Evolutionary conservation across 768 basidiomycete species (phyloP), one percentile per base, ranked within the genome.

Genomic region (Hericium erinaceus): DNA sequence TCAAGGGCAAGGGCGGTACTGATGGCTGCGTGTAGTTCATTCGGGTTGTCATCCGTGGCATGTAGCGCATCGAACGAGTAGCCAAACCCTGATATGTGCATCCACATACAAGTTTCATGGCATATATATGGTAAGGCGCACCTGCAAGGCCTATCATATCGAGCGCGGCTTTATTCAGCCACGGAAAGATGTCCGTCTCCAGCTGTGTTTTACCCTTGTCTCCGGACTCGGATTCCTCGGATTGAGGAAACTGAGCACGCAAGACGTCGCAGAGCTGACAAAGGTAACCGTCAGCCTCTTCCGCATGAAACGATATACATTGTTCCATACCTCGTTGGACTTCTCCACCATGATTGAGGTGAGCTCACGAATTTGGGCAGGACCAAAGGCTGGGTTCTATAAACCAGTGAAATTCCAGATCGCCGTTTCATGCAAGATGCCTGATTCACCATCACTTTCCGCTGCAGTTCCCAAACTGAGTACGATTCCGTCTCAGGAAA

Each of bases 371-470:
- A 57, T 39, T 41, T 57, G 49, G 15, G 41, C 12, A 20, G 49
- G 56, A 28, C 56, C 56, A 20, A 57, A 57, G 10, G 56, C 56
- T 2, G 56, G 56, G 39, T 52, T 57, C 56, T 57, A 22, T 40
- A 22, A 55, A 12, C 41, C 12, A 20, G 7, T 26, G 10, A 18
- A 8, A 40, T 24, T 12, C 4, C 20, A 18, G 18, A 16, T 39
- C 52, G 12, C 18, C 24, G n/a, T 24, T 4, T 9, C 20, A 11
- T 18, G 16, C 20, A 51, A 51, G 13, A 28, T 15, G 24, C 20
- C 6, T 13, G 37, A 50, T 2, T 51, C 22, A 51, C 49, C 28
- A 51, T 26, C 20, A 51, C 28, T 37, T 26, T 51, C 10, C 49
- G 49, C 49, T 51, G 37, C 28, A 46, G 16, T 46, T 51, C 49